Evolutionary conservation across 2,329 filamentous ascomycete species (phyloP).

Genomic region (Ceratocystis diversiconidia): DNA sequence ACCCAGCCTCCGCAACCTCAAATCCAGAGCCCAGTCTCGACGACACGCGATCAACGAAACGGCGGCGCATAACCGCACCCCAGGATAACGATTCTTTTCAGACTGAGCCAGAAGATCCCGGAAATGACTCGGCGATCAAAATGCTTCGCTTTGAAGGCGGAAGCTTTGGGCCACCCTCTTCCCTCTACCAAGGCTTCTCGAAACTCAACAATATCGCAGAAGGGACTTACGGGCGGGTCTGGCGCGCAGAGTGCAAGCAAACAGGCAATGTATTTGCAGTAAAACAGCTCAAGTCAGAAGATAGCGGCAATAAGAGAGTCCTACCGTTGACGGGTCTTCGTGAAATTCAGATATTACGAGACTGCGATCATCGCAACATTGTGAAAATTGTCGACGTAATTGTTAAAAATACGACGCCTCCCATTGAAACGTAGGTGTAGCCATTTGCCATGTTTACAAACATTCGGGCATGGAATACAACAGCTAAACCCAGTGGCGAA

Average conservation of each 20-base stretch:
- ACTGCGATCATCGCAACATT: slow-evolving; percentile 68
- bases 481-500: background rate
- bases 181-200: slow-evolving; percentile 72
- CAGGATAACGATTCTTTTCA: slow-evolving; percentile 21
- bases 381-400: slow-evolving; percentile 75
- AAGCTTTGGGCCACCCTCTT: slow-evolving; percentile 55
- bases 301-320: slow-evolving; percentile 31
- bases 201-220: slow-evolving; percentile 95
- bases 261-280: slow-evolving; percentile 76
- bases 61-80: slow-evolving; percentile 42
- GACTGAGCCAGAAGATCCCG: slow-evolving; percentile 19
- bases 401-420: slow-evolving; percentile 47
- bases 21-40: slow-evolving; percentile 21
- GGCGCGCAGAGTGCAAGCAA: slow-evolving; percentile 58
- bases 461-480: slow-evolving; percentile 18
- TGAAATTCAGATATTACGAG: slow-evolving; percentile 82
- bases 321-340: slow-evolving; percentile 84
- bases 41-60: slow-evolving; percentile 43
- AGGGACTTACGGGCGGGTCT: slow-evolving; percentile 90
- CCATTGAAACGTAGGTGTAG: slow-evolving; percentile 37
- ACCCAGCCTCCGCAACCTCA: slow-evolving; percentile 21
- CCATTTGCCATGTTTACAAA: background rate
- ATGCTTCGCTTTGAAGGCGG: slow-evolving; percentile 58
- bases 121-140: slow-evolving; percentile 29
- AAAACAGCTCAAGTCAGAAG: slow-evolving; percentile 75